Evolutionary conservation across 1,139 yeast species (phyloP).

Genomic region (Kurtzmaniella quercitrusa): DNA sequence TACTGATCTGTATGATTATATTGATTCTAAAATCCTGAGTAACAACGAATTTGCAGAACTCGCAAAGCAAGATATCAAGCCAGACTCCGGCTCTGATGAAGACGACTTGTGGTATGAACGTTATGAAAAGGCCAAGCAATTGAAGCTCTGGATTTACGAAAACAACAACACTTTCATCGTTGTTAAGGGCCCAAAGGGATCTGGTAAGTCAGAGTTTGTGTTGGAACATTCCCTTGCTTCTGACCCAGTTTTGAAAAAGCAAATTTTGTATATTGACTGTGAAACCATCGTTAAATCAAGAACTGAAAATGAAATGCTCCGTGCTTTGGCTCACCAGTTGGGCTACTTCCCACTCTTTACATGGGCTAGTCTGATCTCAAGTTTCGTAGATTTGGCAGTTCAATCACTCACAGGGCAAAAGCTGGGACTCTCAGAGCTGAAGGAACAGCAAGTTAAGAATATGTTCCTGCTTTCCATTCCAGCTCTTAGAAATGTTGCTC

Average conservation of each 20-base stretch:
- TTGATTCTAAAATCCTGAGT: conserved; percentile 18
- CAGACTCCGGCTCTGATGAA: conserved; percentile 7
- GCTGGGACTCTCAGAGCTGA: conserved; percentile 83
- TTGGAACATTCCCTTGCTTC: conserved; percentile 60
- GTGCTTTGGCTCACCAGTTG: conserved; percentile 65
- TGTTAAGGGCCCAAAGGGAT: conserved; percentile 89
- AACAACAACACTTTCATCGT: conserved; percentile 80
- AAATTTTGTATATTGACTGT: conserved; percentile 74
- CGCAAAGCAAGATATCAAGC: neutral
- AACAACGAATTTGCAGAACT: conserved; percentile 12
- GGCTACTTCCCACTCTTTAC: conserved; percentile 95
- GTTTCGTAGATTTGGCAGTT: conserved; percentile 77
- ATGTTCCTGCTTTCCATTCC: conserved; percentile 72
- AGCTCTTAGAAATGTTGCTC: conserved; percentile 70
- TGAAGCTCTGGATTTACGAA: conserved; percentile 78
- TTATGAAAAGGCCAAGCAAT: conserved; percentile 58
- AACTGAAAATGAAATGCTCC: conserved; percentile 66
- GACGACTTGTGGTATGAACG: conserved; percentile 68
- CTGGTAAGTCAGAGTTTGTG: conserved; percentile 84
- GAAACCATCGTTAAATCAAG: conserved; percentile 69
- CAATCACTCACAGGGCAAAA: conserved; percentile 94
- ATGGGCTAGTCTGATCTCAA: conserved; percentile 81
- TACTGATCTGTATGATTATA: conserved; percentile 24
- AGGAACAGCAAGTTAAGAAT: conserved; percentile 77
- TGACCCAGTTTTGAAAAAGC: conserved; percentile 38